Conservation (phyloP, 208 protist genomes). For the Vickermania spadyakhi region DNA sequence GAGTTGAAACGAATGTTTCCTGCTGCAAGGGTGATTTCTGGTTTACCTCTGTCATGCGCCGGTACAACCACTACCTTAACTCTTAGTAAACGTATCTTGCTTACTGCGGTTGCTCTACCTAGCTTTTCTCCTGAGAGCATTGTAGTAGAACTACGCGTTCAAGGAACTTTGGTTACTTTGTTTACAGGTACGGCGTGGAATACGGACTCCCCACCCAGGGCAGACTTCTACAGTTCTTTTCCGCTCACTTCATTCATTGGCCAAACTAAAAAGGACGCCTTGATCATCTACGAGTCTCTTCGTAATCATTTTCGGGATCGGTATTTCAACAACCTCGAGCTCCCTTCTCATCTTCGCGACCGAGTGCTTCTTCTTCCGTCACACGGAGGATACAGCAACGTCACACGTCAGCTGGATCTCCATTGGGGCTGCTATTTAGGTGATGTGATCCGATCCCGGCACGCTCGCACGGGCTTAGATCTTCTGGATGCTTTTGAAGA, state of each 20-base stretch:
- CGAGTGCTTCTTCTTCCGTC: slow-evolving; percentile 56
- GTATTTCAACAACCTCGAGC: slow-evolving; percentile 32
- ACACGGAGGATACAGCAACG: slow-evolving; percentile 75
- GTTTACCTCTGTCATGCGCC: slow-evolving; percentile 1
- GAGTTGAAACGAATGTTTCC: slow-evolving; percentile 20
- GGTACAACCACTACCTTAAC: slow-evolving; percentile 1
- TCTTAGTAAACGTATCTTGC: slow-evolving; percentile 11
- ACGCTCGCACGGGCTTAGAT: slow-evolving; percentile 37
- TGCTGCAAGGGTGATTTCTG: slow-evolving; percentile 13
- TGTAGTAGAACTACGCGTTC: slow-evolving; percentile 43
- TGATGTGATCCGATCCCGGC: slow-evolving; percentile 47
- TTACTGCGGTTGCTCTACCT: slow-evolving; percentile 32
- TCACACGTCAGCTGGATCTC: slow-evolving; percentile 67
- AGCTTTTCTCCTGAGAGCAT: slow-evolving; percentile 62
- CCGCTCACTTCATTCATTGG: neutral
- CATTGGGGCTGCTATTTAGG: slow-evolving; percentile 53
- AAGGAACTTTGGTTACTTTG: slow-evolving; percentile 24
- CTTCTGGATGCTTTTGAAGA: slow-evolving; percentile 17
- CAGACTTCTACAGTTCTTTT: slow-evolving; percentile 30
- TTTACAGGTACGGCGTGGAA: slow-evolving; percentile 49
- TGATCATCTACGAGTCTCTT: slow-evolving; percentile 15
- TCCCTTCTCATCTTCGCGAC: slow-evolving; percentile 12
- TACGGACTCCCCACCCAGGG: slow-evolving; percentile 41
- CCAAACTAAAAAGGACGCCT: neutral
- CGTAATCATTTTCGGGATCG: slow-evolving; percentile 22